phyloP scores from a whole-genome alignment of 2,329 filamentous ascomycete genomes.

The Sporothrix pallida region DNA sequence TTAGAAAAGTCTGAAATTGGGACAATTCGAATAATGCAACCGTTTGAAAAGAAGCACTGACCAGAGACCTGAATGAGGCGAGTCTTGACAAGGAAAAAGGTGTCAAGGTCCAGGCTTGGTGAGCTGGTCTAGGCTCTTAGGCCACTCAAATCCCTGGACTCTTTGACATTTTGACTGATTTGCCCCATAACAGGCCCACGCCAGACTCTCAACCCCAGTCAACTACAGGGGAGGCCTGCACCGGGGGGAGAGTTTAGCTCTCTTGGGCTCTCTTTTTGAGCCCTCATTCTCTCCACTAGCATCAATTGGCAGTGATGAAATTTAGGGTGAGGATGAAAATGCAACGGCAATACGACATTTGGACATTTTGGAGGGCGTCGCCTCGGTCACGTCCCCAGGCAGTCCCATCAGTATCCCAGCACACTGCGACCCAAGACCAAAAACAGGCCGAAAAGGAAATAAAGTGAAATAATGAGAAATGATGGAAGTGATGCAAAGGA shows the following conservation, averaged over 20 bases:
- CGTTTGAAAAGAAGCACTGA: background rate
- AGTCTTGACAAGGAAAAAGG: background rate
- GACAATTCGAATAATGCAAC: slow-evolving; percentile 1
- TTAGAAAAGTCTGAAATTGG: background rate
- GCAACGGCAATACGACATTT: background rate
- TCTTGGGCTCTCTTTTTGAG: background rate
- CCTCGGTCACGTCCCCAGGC: no score
- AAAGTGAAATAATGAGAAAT: background rate
- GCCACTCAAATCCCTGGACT: background rate
- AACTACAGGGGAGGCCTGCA: background rate
- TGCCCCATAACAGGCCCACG: background rate
- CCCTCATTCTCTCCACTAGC: no score
- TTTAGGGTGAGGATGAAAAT: background rate
- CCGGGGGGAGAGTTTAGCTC: background rate
- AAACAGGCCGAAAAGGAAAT: background rate
- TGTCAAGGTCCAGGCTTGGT: no score
- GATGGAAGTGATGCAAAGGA: background rate
- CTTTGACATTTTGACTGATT: background rate
- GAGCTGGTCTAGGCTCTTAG: no score
- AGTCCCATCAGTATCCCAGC: background rate
- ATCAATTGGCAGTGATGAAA: no score
- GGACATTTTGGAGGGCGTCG: background rate
- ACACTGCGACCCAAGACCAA: background rate
- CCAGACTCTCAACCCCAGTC: background rate
- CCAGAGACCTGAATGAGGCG: background rate